Conservation (phyloP, 805 yeast genomes). For the Saccharomyces kudriavzevii region DNA sequence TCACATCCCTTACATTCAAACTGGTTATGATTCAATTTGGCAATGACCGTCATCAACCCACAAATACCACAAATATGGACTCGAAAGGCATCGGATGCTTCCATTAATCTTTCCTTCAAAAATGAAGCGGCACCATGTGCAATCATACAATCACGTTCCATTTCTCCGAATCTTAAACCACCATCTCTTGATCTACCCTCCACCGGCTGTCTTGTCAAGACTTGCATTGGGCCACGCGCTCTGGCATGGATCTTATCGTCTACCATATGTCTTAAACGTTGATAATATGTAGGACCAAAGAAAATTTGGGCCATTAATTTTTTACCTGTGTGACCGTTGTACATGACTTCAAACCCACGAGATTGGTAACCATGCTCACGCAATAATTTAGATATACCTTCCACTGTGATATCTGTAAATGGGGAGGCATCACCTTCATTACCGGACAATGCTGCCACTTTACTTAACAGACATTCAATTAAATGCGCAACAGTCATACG, state of each 20-base stretch:
- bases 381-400: slow-evolving; percentile 83
- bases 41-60: slow-evolving; percentile 96
- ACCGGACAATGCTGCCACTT: slow-evolving; percentile 91
- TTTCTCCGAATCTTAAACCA: slow-evolving; percentile 98
- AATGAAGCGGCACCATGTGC: slow-evolving; percentile 99
- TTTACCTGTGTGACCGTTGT: slow-evolving; percentile 97
- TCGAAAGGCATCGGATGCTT: slow-evolving; percentile 97
- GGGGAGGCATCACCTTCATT: slow-evolving; percentile 99
- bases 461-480: slow-evolving; percentile 93
- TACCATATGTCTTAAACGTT: slow-evolving; percentile 97
- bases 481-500: slow-evolving; percentile 99
- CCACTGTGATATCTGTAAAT: slow-evolving; percentile 96
- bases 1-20: slow-evolving; percentile 98
- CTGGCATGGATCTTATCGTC: slow-evolving; percentile 98
- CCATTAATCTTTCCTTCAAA: slow-evolving; percentile 95
- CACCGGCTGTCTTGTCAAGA: slow-evolving; percentile 94
- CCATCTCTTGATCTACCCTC: slow-evolving; percentile 99
- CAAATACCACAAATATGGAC: slow-evolving; percentile 98
- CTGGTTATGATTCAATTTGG: slow-evolving; percentile 94
- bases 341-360: slow-evolving; percentile 97
- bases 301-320: slow-evolving; percentile 96
- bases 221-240: slow-evolving; percentile 98
- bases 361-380: slow-evolving; percentile 96
- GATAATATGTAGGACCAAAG: slow-evolving; percentile 99
- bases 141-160: slow-evolving; percentile 99